A percentile compares a stretch with the other conserved stretches of the same genome.
These are phyloP conservation scores for Nakaseomyces nivariensis DNA, from an alignment of 1,139 yeast species.

Conservation along the genomic window DNA sequence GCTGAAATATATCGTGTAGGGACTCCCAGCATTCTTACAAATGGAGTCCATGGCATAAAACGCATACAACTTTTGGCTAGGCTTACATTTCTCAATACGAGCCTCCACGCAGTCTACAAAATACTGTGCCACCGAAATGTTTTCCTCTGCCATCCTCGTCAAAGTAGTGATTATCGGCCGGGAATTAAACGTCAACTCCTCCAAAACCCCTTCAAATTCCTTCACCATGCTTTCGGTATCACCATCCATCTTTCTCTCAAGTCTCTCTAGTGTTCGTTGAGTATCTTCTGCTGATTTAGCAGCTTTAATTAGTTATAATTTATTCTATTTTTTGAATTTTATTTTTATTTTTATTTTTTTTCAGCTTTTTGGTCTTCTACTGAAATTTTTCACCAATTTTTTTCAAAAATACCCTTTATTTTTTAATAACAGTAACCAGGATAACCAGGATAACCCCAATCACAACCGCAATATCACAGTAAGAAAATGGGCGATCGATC, in stretches of 20 bases:
- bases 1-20: conserved; percentile 67
- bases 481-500: too few species aligned
- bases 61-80: conserved; percentile 74
- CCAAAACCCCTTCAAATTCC: conserved; percentile 32
- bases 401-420: too few species aligned
- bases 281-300: too few species aligned
- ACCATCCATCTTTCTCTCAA: conserved; percentile 13
- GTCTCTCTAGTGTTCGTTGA: neutral
- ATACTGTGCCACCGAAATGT: conserved; percentile 62
- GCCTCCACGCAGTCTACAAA: conserved; percentile 64
- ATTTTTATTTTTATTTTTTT: too few species aligned
- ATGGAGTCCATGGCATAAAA: conserved; percentile 86
- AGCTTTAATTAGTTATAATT: too few species aligned
- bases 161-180: conserved; percentile 79
- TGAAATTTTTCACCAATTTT: too few species aligned
- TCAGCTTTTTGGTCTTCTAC: too few species aligned
- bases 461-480: too few species aligned
- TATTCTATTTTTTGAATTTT: too few species aligned
- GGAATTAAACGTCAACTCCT: conserved; percentile 78
- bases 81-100: conserved; percentile 58
- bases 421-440: too few species aligned
- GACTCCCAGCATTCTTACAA: conserved; percentile 81
- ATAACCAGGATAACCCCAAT: too few species aligned
- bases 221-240: conserved; percentile 20
- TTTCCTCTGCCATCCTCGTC: conserved; percentile 84